Evolutionary conservation across 78 protist species (phyloP), one percentile per base, ranked within the genome.

Genomic region (Andalucia godoyi): DNA sequence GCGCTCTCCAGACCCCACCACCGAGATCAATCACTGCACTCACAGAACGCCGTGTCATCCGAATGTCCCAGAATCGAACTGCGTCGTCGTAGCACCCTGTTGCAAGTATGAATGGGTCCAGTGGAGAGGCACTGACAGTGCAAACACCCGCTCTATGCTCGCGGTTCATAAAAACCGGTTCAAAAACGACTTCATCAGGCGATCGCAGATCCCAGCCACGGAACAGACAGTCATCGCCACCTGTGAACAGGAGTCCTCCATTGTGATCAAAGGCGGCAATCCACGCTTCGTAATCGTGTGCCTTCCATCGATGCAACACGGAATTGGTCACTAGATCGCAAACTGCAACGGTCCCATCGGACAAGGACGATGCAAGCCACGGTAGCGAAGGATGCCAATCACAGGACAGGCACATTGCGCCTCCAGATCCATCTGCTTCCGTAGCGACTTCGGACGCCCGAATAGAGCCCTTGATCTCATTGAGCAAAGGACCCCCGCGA

Each of bases 271-370:
- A 80, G 13, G 86, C 86, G 33, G 64, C 57, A 1, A 80, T 80
- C 86, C 86, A 80, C 4, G 78, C 74, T 51, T 80, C 86, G 42
- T 53, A 80, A 12, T 68, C 86, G 33, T 75, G 82, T 17, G 80
- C 86, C 21, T 53, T 70, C 80, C 80, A 80, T 21, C 7, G 21
- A 23, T 0, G 25, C 21, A 21, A 55, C 21, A 50, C 55, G 12
- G 41, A 0, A 38, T 10, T 69, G 43, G 68, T 32, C 30, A n/a
- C n/a, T n/a, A n/a, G 18, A 47, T 39, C n/a, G 30, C 39, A 3
- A n/a, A 12, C 39, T 13, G 0, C 21, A 7, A 12, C 7, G 7
- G 25, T 6, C 34, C 23, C 1, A 64, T 53, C 18, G 45, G 34
- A 27, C 76, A n/a, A 6, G 46, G 2, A 17, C 63, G n/a, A 10